phyloP scores from a whole-genome alignment of 768 basidiomycete species.

The Mycena chlorophos region DNA sequence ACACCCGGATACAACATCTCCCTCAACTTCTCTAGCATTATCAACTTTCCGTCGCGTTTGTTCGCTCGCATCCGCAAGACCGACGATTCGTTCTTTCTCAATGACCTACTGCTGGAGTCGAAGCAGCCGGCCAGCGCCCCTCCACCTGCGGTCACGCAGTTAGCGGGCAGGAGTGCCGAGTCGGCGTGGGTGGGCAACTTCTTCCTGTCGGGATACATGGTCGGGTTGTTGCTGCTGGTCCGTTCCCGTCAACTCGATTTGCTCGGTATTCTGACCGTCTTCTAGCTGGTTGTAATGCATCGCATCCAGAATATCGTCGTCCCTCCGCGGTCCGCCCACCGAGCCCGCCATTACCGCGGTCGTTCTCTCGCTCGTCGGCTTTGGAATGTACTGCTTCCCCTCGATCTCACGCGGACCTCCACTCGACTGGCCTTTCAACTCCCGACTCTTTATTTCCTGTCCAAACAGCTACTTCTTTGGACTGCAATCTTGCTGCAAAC shows the following conservation, averaged over 20 bases:
- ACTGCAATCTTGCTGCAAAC: constrained; percentile 58
- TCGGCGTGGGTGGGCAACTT: constrained; percentile 47
- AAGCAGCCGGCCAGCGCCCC: not conserved
- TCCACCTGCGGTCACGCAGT: constrained; percentile 6
- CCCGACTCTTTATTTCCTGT: constrained; percentile 64
- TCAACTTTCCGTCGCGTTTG: constrained; percentile 42
- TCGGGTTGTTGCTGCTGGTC: constrained; percentile 56
- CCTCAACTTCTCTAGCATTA: constrained; percentile 49
- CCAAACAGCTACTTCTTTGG: constrained; percentile 60
- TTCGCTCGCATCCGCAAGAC: constrained; percentile 40
- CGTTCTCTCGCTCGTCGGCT: constrained; percentile 30
- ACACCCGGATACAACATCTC: constrained; percentile 36
- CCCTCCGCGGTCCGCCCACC: constrained; percentile 47
- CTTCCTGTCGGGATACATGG: constrained; percentile 70
- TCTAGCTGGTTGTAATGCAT: constrained; percentile 68
- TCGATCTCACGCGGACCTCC: constrained; percentile 60
- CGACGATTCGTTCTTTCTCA: constrained; percentile 31
- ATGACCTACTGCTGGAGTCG: constrained; percentile 12
- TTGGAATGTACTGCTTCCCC: constrained; percentile 52
- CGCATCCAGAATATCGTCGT: constrained; percentile 79
- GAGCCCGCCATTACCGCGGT: constrained; percentile 25
- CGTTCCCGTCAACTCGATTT: constrained; percentile 18
- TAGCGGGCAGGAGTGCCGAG: constrained; percentile 15
- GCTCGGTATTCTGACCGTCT: not conserved
- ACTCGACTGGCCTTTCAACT: constrained; percentile 61